Base-by-base conservation (phyloP, 1,284 basidiomycete species). In the Apiotrichum gracile region DNA sequence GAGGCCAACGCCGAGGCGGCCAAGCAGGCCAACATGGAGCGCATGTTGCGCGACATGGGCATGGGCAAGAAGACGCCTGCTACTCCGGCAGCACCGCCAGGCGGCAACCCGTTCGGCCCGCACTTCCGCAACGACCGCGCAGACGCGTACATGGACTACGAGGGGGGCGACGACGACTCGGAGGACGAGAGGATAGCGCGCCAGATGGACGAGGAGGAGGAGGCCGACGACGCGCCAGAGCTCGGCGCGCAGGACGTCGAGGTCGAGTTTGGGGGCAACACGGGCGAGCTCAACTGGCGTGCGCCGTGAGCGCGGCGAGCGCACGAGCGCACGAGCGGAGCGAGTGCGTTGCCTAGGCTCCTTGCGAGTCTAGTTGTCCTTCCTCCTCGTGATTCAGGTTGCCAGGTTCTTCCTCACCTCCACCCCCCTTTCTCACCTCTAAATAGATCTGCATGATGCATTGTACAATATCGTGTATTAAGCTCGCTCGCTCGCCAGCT, bases 1-100 rank as follows among this genome's bases (percentile, higher is more conserved):
- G 61, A 65, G 82, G 55, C 85, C 54, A 81, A 83, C 63, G 79
- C 82, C 12, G 79, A 84, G 63, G 83, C 82, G 49, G 79, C 81
- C 60, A 87, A 89, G 71, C 80, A 86, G 56, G 66, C 73, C 53
- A 88, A 89, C 24, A 79, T 97, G 74, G 83, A 82, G 58, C 79
- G 86, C 27, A 76, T 97, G 57, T 87, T 97, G 85, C 80, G 82
- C 55, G 94, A 97, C 75, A 85, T 97, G 65, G 81, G 82, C 10
- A 80, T 93, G 39, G 73, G 45, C 84, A 54, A 83, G 16, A 31
- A 14, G 12, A 10, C 31, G 31, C 5, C 4, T 10, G 31, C 31
- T 10, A 10, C 31, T 10, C 12, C 10, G 12, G 12, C 31, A 31
- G 31, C 31, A 31, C 31, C 31, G 31, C 31, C 31, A 10, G 31